A percentile compares a stretch with the other conserved stretches of the same genome.
These are phyloP conservation scores for Condylostoma magnum DNA, from an alignment of 169 alveolate species.

Conservation along the genomic window DNA sequence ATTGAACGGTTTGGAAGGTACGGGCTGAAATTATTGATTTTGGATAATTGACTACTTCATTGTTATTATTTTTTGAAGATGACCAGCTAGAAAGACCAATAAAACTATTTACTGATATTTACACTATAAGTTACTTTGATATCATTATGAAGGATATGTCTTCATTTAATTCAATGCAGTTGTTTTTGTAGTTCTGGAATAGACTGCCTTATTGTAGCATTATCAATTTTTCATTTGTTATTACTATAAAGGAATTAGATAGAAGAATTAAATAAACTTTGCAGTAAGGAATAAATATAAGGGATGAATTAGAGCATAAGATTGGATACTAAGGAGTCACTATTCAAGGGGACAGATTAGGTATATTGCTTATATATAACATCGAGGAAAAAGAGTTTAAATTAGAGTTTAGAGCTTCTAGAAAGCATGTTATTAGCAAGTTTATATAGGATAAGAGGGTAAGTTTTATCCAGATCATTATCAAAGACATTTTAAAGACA, in stretches of 20 bases:
- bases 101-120: neutral
- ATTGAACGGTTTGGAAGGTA: too few species aligned
- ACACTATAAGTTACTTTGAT: neutral
- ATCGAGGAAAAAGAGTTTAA: too few species aligned
- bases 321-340: conserved; percentile 24
- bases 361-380: too few species aligned
- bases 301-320: neutral
- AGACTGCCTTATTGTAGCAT: neutral
- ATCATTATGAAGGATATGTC: conserved; percentile 4
- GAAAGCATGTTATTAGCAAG: too few species aligned
- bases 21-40: conserved; percentile 7
- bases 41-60: conserved; percentile 1
- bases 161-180: neutral
- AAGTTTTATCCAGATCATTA: too few species aligned
- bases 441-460: too few species aligned
- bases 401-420: too few species aligned
- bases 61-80: neutral
- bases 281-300: neutral
- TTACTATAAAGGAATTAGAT: neutral
- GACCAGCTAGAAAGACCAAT: neutral
- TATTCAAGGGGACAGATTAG: conserved; percentile 23
- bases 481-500: too few species aligned
- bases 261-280: neutral
- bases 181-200: conserved; percentile 10
- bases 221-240: neutral